Evolutionary conservation across 352 stramenopile species (phyloP), one percentile per base, ranked within the genome.

Genomic region (Phytophthora sp.): DNA sequence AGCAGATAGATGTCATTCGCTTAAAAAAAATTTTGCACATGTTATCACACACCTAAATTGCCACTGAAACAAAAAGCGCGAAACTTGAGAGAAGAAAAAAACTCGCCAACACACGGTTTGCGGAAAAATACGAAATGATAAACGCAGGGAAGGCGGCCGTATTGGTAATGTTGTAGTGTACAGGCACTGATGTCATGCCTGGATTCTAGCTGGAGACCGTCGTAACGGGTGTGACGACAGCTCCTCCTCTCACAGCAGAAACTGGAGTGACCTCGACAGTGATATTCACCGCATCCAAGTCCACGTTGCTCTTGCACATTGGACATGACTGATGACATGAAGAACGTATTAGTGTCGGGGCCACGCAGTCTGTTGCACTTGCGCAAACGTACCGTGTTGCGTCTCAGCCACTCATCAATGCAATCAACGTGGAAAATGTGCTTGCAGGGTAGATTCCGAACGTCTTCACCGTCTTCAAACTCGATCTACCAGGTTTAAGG

Each of bases 401-500:
- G 78, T 47, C 81, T 73, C 49, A 98, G 79, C 91, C 91, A 98
- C 54, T 95, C 74, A 58, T 93, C 88, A 50, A 98, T 90, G 68
- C 91, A 98, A 3, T 88, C 71, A 0, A 92, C 81, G 70, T 98
- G 90, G 71, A 97, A 97, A 51, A 96, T 79, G 65, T 98, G 91
- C 31, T 84, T 83, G 71, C 91, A 98, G 2, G 79, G 76, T 39
- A 98, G 47, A 23, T 90, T 90, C 29, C 83, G 81, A 35, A 92
- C 74, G 21, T 92, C 83, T 55, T 92, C 83, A 30, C 83, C 78
- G 42, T 90, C 76, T 53, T 92, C 83, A 52, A 92, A 92, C 26
- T 90, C 83, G 26, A 92, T 85, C 83, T 91, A 53, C 7, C 31
- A 61, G n/a, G n/a, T n/a, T n/a, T n/a, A n/a, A n/a, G n/a, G n/a